Evolutionary conservation across 2,329 filamentous ascomycete species (phyloP), one percentile per base, ranked within the genome.

Genomic region (Coniochaeta sp.): DNA sequence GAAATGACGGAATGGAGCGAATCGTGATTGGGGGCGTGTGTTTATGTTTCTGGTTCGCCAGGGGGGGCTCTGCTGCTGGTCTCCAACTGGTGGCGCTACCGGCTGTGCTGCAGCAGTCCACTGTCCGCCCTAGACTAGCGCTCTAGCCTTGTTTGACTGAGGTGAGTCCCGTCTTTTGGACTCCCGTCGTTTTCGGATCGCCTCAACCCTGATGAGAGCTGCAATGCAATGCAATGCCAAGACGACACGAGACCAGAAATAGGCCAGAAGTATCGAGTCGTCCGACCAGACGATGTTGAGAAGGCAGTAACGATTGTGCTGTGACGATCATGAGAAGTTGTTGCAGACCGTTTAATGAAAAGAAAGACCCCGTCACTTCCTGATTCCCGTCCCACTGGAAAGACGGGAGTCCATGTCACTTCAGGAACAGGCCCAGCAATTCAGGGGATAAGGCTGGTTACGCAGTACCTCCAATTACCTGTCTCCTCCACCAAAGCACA

Each of bases 21-120:
- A 28, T 28, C 28, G 28, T 48, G 45, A 48, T 48, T 48, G 45
- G 45, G 45, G 45, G 45, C 26, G 26, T 48, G 45, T 48, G 45
- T 48, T 48, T 48, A 48, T 48, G 45, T 48, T 48, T 48, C 45
- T 48, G 45, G 45, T 48, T 48, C 30, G 45, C 45, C 12, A 48
- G 28, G 45, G 45, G 45, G 10, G 45, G 45, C 12, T n/a, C n/a
- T n/a, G n/a, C n/a, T n/a, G n/a, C n/a, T n/a, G 14, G 28, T 24
- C 5, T 3, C 45, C 45, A 48, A 2, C 18, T 48, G 28, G 45
- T 48, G n/a, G 3, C 45, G 45, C 13, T 22, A 14, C 6, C 24
- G 45, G 26, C 45, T 48, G 45, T n/a, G 18, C 24, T 30, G 24
- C 18, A 16, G 45, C 24, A n/a, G 38, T 42, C 22, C n/a, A n/a